phyloP scores from a whole-genome alignment of 495 filamentous ascomycete species.

The Hypoxylon trugodes region DNA sequence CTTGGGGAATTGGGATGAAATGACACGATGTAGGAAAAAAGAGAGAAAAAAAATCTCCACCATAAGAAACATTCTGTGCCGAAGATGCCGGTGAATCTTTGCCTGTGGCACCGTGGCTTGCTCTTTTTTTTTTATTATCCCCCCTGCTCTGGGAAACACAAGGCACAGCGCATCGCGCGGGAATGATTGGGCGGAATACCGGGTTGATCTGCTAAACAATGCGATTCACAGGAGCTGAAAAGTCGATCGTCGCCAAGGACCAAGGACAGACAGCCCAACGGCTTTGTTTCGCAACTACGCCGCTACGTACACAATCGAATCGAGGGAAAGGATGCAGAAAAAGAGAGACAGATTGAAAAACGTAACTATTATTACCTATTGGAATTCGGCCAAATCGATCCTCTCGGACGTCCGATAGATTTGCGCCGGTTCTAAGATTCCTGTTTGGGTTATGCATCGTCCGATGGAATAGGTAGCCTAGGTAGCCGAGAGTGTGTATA shows the following conservation, averaged over 20 bases:
- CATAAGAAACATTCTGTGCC: constrained; percentile 29
- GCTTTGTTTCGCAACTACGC: constrained; percentile 9
- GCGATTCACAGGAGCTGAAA: constrained; percentile 37
- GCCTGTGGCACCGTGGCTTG: constrained; percentile 37
- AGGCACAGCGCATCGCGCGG: constrained; percentile 16
- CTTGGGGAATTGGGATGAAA: constrained; percentile 20
- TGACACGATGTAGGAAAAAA: constrained; percentile 11
- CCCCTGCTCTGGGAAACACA: constrained; percentile 21
- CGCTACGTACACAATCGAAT: neutral
- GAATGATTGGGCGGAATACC: constrained; percentile 28
- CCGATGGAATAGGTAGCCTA: constrained; percentile 16
- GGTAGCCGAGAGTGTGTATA: constrained; percentile 9
- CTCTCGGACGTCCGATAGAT: constrained; percentile 31
- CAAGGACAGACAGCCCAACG: no score
- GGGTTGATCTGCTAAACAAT: constrained; percentile 18
- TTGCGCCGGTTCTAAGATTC: constrained; percentile 20
- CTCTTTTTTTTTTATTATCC: constrained; percentile 17
- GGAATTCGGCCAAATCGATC: constrained; percentile 12
- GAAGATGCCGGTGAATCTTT: constrained; percentile 41
- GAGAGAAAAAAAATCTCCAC: constrained; percentile 22
- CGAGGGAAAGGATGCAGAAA: no score
- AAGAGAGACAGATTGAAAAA: neutral
- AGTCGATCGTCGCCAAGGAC: constrained; percentile 11
- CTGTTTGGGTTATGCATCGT: constrained; percentile 23
- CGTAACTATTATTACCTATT: neutral